Base-by-base conservation (phyloP, 75 land plant species). In the Adiantum capillusveneris region DNA sequence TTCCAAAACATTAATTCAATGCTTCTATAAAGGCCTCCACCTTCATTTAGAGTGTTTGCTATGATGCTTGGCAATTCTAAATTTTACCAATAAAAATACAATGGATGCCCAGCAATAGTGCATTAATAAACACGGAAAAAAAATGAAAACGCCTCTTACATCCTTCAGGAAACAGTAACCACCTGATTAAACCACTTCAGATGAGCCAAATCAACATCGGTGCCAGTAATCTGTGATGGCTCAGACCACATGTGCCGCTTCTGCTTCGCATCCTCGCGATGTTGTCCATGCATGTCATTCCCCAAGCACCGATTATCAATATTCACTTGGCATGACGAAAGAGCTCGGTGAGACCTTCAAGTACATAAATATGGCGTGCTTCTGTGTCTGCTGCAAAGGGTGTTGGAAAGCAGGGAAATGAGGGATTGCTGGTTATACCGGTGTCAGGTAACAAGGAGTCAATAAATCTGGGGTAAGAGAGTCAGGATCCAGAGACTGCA, bases 251-350 rank as follows among this genome's bases (percentile, higher is more conserved):
- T 63, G 64, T 68, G 70, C 50, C 50, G 14, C 70, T 60, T 60
- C 60, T 62, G 66, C 72, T 62, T 67, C 52, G 58, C 53, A 65
- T 69, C 72, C 66, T 69, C 74, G 57, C 67, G 44, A 43, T 64
- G 67, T 57, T 65, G 68, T 61, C 68, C 74, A 71, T 64, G 74
- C 74, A 71, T 71, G 59, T 56, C 74, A 71, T 71, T 71, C 29
- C 67, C 74, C 37, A 34, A 34, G 9, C 7, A 34, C 37, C 37
- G 37, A 34, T 34, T 34, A 34, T 34, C 3, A 34, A 34, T 34
- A 9, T 9, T 5, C 9, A 34, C 9, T 34, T 9, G 37, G 3
- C 37, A 34, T 9, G 37, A 9, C 9, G 37, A 34, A 5, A 5
- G 9, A 9, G 9, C 37, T 34, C 9, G 7, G 3, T 3, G 9